Conservation (phyloP, 169 alveolate species). For the Eimeria necatrix region DNA sequence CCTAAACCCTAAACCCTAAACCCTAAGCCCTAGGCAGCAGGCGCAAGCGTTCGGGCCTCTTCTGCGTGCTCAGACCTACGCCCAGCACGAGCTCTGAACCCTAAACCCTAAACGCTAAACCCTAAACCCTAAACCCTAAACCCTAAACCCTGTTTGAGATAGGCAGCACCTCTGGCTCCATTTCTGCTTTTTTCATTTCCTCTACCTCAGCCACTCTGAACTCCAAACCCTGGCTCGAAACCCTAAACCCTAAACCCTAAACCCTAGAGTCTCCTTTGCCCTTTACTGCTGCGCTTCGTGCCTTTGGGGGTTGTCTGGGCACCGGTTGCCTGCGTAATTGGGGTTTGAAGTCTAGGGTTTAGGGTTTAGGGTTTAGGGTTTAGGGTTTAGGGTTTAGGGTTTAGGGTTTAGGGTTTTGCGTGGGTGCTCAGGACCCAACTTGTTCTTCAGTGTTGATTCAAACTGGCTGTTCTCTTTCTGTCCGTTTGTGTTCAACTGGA, state of each 20-base stretch:
- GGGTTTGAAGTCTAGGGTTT: too few species aligned
- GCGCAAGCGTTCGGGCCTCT: not conserved
- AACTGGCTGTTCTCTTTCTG: not conserved
- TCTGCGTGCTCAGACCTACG: too few species aligned
- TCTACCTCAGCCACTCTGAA: too few species aligned
- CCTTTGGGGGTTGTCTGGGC: too few species aligned
- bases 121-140: slow-evolving; percentile 31
- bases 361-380: too few species aligned
- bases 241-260: too few species aligned
- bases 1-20: slow-evolving; percentile 31
- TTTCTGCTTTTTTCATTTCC: not conserved
- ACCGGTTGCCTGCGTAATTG: too few species aligned
- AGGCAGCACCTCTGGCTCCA: not conserved
- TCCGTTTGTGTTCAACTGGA: not conserved
- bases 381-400: not conserved
- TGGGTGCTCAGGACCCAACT: not conserved
- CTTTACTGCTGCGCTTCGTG: too few species aligned
- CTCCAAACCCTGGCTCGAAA: too few species aligned
- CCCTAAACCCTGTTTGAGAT: slow-evolving; percentile 34
- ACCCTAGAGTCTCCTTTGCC: too few species aligned
- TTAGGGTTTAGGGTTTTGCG: not conserved
- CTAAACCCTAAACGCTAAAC: slow-evolving; percentile 23
- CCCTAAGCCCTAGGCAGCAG: not conserved
- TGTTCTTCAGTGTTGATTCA: not conserved
- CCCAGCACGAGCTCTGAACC: too few species aligned